Evolutionary conservation across 371 early-diverging fungal species (phyloP).

Genomic region (Apophysomyces elegans): DNA sequence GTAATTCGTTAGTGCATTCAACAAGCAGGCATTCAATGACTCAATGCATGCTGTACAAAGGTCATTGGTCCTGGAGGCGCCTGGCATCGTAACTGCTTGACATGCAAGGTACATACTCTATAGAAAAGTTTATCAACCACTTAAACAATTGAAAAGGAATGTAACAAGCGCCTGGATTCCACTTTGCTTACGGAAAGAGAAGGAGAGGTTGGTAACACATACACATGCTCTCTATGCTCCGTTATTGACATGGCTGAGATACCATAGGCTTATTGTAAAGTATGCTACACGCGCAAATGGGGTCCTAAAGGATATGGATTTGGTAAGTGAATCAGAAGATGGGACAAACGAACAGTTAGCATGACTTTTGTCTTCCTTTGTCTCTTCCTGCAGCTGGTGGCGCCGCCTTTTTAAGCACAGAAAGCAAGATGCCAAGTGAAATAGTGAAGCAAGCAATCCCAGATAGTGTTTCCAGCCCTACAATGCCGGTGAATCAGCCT

Average conservation of each 20-base stretch:
- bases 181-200: constrained; percentile 46
- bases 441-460: constrained; percentile 28
- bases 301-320: constrained; percentile 60
- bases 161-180: constrained; percentile 54
- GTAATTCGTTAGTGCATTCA: constrained; percentile 22
- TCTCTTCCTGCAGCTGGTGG: constrained; percentile 39
- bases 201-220: constrained; percentile 35
- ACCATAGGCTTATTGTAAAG: constrained; percentile 50
- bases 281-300: constrained; percentile 53
- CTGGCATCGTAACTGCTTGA: constrained; percentile 47
- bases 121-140: neutral
- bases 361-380: no score
- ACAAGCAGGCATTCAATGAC: neutral
- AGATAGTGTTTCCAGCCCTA: constrained; percentile 7
- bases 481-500: constrained; percentile 13
- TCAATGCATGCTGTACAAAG: constrained; percentile 14
- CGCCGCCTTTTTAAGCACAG: constrained; percentile 53
- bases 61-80: constrained; percentile 50
- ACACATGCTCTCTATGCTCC: neutral
- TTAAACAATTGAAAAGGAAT: constrained; percentile 35
- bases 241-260: neutral
- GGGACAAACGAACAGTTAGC: neutral
- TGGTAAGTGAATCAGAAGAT: constrained; percentile 28
- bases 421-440: constrained; percentile 49
- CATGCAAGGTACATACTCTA: constrained; percentile 38